phyloP scores from a whole-genome alignment of 2,329 filamentous ascomycete species.

The Madurella mycetomatis region DNA sequence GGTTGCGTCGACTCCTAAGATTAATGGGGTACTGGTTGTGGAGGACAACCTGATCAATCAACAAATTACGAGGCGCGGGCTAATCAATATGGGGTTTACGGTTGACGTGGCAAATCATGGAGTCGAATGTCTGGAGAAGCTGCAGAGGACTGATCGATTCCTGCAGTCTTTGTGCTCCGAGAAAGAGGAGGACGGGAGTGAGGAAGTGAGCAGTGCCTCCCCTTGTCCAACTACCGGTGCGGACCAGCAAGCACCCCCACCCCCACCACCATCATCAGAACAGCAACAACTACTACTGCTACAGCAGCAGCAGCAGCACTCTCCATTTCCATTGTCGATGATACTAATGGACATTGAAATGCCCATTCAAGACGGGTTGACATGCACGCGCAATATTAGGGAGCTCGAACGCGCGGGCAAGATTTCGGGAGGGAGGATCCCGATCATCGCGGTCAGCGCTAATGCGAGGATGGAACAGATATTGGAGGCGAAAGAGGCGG shows the following conservation, averaged over 20 bases:
- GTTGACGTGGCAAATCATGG: conserved; percentile 56
- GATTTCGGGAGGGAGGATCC: conserved; percentile 49
- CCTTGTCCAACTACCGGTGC: background rate
- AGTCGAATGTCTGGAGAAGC: conserved; percentile 49
- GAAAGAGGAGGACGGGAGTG: conserved; percentile 1
- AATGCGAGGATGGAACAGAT: conserved; percentile 63
- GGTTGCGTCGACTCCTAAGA: conserved; percentile 16
- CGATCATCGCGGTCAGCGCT: conserved; percentile 63
- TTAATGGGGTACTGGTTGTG: conserved; percentile 49
- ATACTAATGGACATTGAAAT: conserved; percentile 76
- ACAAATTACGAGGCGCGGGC: conserved; percentile 48
- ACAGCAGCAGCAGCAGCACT: background rate
- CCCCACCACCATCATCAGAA: background rate
- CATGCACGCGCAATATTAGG: conserved; percentile 61
- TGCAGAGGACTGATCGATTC: conserved; percentile 33
- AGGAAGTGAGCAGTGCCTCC: background rate
- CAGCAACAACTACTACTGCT: background rate
- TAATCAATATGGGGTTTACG: conserved; percentile 46
- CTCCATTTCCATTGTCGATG: conserved; percentile 46
- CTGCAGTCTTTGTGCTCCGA: background rate
- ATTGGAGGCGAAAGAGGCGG: conserved; percentile 45
- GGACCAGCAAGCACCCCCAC: background rate
- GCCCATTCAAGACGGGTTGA: conserved; percentile 68
- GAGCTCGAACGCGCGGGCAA: conserved; percentile 53
- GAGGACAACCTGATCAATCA: conserved; percentile 61